Evolutionary conservation across 257 asterid genomes (phyloP), one percentile per base, ranked within the genome.

Genomic region (Primulina huaijiensis): DNA sequence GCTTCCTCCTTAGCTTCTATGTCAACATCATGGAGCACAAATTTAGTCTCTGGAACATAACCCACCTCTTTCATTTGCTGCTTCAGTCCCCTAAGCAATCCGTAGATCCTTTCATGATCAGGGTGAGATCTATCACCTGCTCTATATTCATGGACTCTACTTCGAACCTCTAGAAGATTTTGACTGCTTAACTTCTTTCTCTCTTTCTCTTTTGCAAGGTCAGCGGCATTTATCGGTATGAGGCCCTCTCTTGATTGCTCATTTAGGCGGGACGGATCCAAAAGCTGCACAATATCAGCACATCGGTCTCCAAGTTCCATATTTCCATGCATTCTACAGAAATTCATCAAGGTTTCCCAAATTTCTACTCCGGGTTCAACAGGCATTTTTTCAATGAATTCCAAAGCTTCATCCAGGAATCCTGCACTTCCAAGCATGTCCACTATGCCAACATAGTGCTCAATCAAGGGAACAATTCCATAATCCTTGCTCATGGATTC

Each of bases 111-210:
- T 10, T 86, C 94, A 43, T 79, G 81, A 65, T 88, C 90, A 0
- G 96, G 96, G 70, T 81, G 88, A 58, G 96, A 86, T 69, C 91
- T 80, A 75, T 92, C 98, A 63, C 98, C 98, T 0, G 97, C 97
- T 76, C 95, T 84, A 46, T 78, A 92, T 72, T 90, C 95, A 34
- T 82, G 90, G 53, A 83, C 86, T 73, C 85, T 85, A 64, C 86
- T 84, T 79, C 84, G 81, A 59, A 78, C 76, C 38, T 82, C 91
- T 2, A 82, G 82, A 20, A 82, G 83, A 69, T 76, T 87, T 78
- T 79, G 90, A 37, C 86, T 81, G n/a, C 64, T 74, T 29, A 55
- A 57, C 76, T 77, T 87, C 84, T 70, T 78, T 59, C 77, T 86
- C 76, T 78, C 88, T 67, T 86, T 90, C 77, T 78, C 89, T 72